Evolutionary conservation across 129 eudicot species (phyloP).

Genomic region (Ambrosia artemisiifolia): DNA sequence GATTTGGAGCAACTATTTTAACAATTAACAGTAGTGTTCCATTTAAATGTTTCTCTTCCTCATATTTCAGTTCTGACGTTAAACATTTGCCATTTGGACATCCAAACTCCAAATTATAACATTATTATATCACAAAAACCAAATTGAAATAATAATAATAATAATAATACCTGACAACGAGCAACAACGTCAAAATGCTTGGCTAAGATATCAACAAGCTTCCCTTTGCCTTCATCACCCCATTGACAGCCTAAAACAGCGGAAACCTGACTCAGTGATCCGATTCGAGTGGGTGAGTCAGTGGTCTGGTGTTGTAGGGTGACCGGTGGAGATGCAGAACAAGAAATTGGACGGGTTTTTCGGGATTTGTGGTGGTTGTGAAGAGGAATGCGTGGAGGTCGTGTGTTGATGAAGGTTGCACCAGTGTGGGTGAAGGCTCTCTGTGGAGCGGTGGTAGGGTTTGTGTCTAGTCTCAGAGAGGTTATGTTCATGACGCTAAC

Average conservation of each 20-base stretch:
- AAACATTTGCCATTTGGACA: background rate
- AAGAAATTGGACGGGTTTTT: constrained; percentile 18
- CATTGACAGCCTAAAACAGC: constrained; percentile 92
- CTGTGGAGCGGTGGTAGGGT: constrained; percentile 20
- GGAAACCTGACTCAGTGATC: constrained; percentile 69
- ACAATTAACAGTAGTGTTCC: background rate
- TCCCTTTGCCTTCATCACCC: constrained; percentile 99
- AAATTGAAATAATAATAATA: background rate
- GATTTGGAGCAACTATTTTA: too few species aligned
- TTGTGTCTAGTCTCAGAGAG: constrained; percentile 33
- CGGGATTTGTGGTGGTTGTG: constrained; percentile 3
- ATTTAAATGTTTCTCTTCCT: background rate
- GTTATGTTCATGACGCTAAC: constrained; percentile 33
- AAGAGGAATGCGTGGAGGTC: constrained; percentile 15
- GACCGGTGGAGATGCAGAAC: constrained; percentile 26
- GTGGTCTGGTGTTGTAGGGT: constrained; percentile 18
- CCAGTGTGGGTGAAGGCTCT: constrained; percentile 12
- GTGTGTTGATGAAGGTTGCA: background rate
- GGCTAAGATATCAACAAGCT: constrained; percentile 88
- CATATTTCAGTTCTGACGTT: background rate
- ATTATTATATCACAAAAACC: background rate
- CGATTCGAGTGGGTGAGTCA: constrained; percentile 51
- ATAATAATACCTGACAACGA: constrained; percentile 74
- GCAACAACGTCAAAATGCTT: constrained; percentile 86
- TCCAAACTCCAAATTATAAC: background rate